Evolutionary conservation across 805 yeast species (phyloP), one percentile per base, ranked within the genome.

Genomic region (Naumovozyma castellii): DNA sequence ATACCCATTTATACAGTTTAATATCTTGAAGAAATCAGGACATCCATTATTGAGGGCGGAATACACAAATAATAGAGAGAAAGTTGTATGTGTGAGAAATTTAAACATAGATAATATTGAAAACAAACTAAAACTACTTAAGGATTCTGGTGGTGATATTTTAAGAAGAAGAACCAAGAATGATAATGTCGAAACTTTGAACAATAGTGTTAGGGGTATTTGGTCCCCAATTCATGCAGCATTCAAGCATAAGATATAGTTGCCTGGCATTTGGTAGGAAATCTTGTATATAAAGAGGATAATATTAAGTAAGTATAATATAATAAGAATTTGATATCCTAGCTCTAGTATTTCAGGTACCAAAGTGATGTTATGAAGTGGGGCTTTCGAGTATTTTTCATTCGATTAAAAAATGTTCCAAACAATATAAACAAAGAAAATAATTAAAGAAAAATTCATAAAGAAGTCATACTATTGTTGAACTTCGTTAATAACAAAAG

Each of bases 201-300:
- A 90, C 59, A 75, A 73, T 40, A 78, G 94, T 41, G 87, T 90
- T 14, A 82, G 98, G 71, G 98, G 98, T 55, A 72, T 92, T 36
- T 92, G 98, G 98, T 87, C 97, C 35, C 98, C 98, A 43, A 71
- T 90, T 68, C 96, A 88, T 57, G 80, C 58, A 12, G 41, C 49
- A 8, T 30, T 32, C 32, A 45, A 45, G 38, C 52, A 50, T 42
- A 47, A 39, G 16, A 46, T 55, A n/a, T 56, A 57, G 16, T 22
- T 22, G 10, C 10, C 19, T 34, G 18, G 25, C 19, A 34, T 34
- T 19, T 34, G 19, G 4, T 14, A 19, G n/a, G 19, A 18, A 12
- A 19, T 34, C 12, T 19, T 17, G 17, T 13, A 32, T 27, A 12
- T n/a, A 18, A 18, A 22, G 15, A 2, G 12, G 16, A 19, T 34